Evolutionary conservation across 2,329 filamentous ascomycete genomes (phyloP), one percentile per base, ranked within the genome.

Genomic region (Fusarium succisae): DNA sequence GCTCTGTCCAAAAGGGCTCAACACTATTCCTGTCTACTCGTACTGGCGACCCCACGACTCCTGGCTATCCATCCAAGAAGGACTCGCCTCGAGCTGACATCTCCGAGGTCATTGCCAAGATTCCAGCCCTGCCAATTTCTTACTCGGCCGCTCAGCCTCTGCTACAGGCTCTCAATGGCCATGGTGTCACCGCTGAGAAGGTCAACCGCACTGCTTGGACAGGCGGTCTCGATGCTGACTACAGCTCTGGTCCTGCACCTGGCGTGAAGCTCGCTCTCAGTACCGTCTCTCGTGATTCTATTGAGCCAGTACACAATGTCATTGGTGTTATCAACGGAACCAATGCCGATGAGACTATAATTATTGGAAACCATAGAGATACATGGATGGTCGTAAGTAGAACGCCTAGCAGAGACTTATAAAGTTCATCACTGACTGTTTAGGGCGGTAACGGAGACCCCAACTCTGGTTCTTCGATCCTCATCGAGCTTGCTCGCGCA

Each of bases 271-370:
- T 94, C n/a, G 90, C 91, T 76, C 84, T 91, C 59, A 86, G 87
- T 65, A 94, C 94, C 73, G 83, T 91, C 65, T 92, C 93, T 84
- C 88, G 93, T 57, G 93, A 94, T 68, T 86, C 87, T 5, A 93
- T 89, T 9, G 92, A 90, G 0, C 91, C 91, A 1, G 85, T 95
- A 44, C 94, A 93, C 90, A 91, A 97, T 73, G 91, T 94, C 0
- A 94, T 97, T 73, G 94, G 93, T 28, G 85, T 93, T 35, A 93
- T 97, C 79, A 95, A 95, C 72, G 94, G 94, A 13, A 91, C 91
- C 3, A 88, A 94, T 53, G 82, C 88, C 0, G 92, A 95, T 67
- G 93, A 96, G 77, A 93, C 94, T 0, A 86, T 96, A 39, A 86
- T 97, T 15, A 77, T 80, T 60, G 94, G 94, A 9, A 96, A 96